Conservation (phyloP, 805 yeast species). For the Groenewaldozyma tartarivorans region DNA sequence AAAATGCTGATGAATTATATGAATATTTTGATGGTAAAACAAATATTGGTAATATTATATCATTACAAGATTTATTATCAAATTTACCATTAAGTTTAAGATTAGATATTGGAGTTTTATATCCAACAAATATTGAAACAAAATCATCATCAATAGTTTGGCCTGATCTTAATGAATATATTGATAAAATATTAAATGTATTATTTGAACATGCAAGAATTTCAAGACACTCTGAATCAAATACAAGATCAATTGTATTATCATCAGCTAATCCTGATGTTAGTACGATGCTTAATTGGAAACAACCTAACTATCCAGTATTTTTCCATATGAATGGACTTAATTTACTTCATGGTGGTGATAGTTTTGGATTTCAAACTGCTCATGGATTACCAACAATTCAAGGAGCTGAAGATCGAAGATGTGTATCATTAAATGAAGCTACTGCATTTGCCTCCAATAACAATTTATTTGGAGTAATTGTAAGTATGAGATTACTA, state of each 20-base stretch:
- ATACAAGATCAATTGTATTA: slow-evolving; percentile 62
- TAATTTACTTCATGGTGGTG: slow-evolving; percentile 6
- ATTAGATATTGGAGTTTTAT: slow-evolving; percentile 63
- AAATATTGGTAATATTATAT: slow-evolving; percentile 45
- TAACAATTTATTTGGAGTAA: slow-evolving; percentile 79
- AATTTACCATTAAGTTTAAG: slow-evolving; percentile 51
- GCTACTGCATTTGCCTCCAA: slow-evolving; percentile 71
- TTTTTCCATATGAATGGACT: slow-evolving; percentile 58
- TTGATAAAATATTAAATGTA: slow-evolving; percentile 60
- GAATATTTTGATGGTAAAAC: slow-evolving; percentile 14
- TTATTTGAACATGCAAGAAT: slow-evolving; percentile 68
- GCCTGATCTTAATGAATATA: slow-evolving; percentile 49
- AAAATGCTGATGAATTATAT: slow-evolving; percentile 5
- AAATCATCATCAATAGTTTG: slow-evolving; percentile 8
- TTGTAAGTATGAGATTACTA: slow-evolving; percentile 63
- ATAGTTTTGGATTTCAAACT: slow-evolving; percentile 14
- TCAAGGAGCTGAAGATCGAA: slow-evolving; percentile 22
- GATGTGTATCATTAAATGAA: slow-evolving; percentile 58
- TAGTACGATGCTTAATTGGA: slow-evolving; percentile 95
- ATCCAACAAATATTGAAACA: slow-evolving; percentile 47
- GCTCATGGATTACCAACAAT: slow-evolving; percentile 23
- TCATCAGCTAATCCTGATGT: slow-evolving; percentile 79
- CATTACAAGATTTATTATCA: slow-evolving; percentile 50
- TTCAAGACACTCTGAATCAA: slow-evolving; percentile 19
- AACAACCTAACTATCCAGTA: slow-evolving; percentile 96